A percentile compares a stretch with the other conserved stretches of the same genome.
These are phyloP conservation scores for Oxyria digyna DNA, from an alignment of 148 eudicot species.

Conservation along the genomic window DNA sequence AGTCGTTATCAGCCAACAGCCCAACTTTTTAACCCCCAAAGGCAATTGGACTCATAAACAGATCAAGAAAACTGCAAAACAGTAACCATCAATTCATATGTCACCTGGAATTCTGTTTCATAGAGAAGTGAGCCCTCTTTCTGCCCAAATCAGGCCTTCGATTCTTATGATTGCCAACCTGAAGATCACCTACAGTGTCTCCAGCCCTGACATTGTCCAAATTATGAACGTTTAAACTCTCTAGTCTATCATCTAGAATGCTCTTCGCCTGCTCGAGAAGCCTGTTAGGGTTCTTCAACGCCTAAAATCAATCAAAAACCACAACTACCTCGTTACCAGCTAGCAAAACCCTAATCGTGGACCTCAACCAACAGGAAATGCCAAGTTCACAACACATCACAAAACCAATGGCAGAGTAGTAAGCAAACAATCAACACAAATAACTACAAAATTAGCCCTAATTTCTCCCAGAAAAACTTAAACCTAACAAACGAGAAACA, in stretches of 20 bases:
- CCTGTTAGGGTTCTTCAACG: conserved; percentile 27
- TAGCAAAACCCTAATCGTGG: not conserved
- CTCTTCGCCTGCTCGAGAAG: conserved; percentile 35
- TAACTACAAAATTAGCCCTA: not conserved
- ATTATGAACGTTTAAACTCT: conserved; percentile 18
- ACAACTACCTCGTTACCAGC: not conserved
- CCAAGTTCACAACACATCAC: not conserved
- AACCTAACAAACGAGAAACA: not conserved
- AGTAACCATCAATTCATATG: not conserved
- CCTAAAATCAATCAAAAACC: conserved; percentile 18
- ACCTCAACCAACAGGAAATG: not conserved
- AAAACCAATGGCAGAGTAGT: not conserved
- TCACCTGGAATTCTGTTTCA: conserved; percentile 37
- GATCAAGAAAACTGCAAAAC: not conserved
- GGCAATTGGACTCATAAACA: not conserved
- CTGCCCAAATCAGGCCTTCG: conserved; percentile 49
- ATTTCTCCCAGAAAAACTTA: not conserved
- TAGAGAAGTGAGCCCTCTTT: conserved; percentile 35
- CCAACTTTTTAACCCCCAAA: not conserved
- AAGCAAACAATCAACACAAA: not conserved
- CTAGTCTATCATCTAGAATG: conserved; percentile 28
- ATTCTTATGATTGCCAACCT: conserved; percentile 14
- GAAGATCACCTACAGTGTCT: conserved; percentile 3
- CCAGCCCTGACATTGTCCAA: not conserved
- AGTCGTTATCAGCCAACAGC: not conserved